These are phyloP conservation scores for Euptelea pleiosperma DNA, from an alignment of 164 flowering plant species.

Conservation along the genomic window DNA sequence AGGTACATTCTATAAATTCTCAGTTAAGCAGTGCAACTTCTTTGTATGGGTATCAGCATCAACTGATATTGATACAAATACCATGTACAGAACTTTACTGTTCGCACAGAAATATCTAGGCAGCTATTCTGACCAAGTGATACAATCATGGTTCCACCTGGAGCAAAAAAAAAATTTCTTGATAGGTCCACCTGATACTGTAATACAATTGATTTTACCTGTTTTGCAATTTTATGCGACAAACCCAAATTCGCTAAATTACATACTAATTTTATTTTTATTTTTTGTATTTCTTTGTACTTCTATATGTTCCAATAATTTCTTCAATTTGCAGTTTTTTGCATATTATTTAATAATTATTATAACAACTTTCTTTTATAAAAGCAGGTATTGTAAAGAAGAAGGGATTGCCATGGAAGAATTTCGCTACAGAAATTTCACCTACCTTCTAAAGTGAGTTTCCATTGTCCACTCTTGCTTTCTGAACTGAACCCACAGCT, in stretches of 20 bases:
- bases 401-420: constrained; percentile 63
- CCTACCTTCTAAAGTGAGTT: constrained; percentile 78
- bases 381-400: constrained; percentile 88
- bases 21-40: not conserved
- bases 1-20: not conserved
- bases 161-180: no score
- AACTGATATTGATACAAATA: no score
- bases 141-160: not conserved
- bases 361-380: not conserved
- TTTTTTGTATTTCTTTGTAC: no score
- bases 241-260: no score
- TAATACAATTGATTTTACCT: no score
- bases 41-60: no score
- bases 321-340: no score
- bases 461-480: not conserved
- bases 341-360: not conserved
- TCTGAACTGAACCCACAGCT: not conserved
- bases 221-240: no score
- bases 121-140: not conserved
- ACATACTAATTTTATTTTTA: not conserved
- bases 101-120: not conserved
- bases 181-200: no score
- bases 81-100: not conserved
- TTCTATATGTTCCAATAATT: no score
- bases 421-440: constrained; percentile 57